Percentiles rank a stretch among this genome's conserved stretches.
These are phyloP conservation scores for Penstemon barbatus DNA, from an alignment of 257 asterid genomes.

Conservation along the genomic window DNA sequence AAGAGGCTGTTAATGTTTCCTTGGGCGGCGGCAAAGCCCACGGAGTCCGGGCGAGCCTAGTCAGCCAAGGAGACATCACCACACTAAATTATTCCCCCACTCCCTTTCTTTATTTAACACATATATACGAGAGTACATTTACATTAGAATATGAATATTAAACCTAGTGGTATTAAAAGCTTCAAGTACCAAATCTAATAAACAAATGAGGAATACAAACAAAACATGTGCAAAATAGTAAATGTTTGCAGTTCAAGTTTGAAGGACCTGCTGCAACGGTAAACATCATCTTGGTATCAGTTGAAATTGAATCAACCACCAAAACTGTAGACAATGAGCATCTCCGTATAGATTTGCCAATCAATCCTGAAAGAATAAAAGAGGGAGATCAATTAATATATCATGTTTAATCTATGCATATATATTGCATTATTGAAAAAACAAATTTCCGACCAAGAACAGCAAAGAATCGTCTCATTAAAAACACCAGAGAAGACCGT, in stretches of 20 bases:
- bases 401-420: no score
- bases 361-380: constrained; percentile 17
- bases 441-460: constrained; percentile 18
- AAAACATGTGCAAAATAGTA: constrained; percentile 23
- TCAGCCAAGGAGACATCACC: constrained; percentile 57
- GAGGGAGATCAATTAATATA: not conserved
- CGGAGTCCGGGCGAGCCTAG: constrained; percentile 49
- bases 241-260: constrained; percentile 21
- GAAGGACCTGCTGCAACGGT: constrained; percentile 43
- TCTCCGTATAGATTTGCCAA: constrained; percentile 35
- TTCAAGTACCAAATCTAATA: not conserved
- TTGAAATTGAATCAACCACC: constrained; percentile 40
- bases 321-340: constrained; percentile 45
- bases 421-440: no score
- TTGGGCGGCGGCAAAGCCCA: constrained; percentile 67
- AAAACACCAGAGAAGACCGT: constrained; percentile 19
- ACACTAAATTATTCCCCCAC: constrained; percentile 48
- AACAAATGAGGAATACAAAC: not conserved
- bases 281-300: constrained; percentile 54
- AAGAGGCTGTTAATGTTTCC: constrained; percentile 50
- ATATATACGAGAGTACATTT: not conserved
- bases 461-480: constrained; percentile 33
- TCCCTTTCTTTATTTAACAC: constrained; percentile 24
- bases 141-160: constrained; percentile 31
- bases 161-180: constrained; percentile 24